Conservation (phyloP, 345 rosid species). For the Dovyalis caffra region DNA sequence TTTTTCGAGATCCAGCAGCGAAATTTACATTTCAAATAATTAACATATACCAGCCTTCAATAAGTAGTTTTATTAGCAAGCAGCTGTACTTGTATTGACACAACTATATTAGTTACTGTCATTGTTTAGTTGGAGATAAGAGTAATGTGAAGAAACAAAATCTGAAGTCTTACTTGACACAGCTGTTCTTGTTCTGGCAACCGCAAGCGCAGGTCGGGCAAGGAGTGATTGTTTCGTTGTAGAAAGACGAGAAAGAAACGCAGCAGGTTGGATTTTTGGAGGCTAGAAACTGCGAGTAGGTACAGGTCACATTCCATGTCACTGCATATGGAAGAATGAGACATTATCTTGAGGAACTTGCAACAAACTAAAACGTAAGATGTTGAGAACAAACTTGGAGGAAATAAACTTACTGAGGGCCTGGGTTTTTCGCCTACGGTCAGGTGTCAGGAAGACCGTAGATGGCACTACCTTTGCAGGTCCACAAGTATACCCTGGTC, state of each 20-base stretch:
- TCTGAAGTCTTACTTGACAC: conserved; percentile 50
- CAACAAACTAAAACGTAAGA: too few relatives aligned
- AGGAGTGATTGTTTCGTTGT: conserved; percentile 11
- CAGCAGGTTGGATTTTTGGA: conserved; percentile 16
- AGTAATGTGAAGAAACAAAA: background rate
- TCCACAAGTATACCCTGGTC: conserved; percentile 68
- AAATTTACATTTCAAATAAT: too few relatives aligned
- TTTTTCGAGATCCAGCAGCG: background rate
- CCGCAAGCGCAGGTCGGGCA: conserved; percentile 15
- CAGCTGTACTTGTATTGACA: background rate
- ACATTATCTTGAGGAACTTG: background rate
- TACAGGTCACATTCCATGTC: conserved; percentile 16
- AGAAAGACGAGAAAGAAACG: conserved; percentile 20
- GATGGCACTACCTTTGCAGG: conserved; percentile 57
- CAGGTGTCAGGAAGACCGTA: conserved; percentile 49
- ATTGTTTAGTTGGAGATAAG: background rate
- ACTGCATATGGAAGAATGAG: conserved; percentile 11
- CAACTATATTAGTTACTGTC: conserved; percentile 3
- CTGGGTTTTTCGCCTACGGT: conserved; percentile 57
- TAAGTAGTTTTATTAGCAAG: too few relatives aligned
- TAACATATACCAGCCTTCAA: too few relatives aligned
- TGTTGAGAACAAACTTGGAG: conserved; percentile 47
- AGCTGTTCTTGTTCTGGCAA: conserved; percentile 36
- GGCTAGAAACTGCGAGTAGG: conserved; percentile 8
- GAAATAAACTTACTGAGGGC: conserved; percentile 49